Evolutionary conservation across 495 filamentous ascomycete species (phyloP), one percentile per base, ranked within the genome.

Genomic region (Penicillium odoratum): DNA sequence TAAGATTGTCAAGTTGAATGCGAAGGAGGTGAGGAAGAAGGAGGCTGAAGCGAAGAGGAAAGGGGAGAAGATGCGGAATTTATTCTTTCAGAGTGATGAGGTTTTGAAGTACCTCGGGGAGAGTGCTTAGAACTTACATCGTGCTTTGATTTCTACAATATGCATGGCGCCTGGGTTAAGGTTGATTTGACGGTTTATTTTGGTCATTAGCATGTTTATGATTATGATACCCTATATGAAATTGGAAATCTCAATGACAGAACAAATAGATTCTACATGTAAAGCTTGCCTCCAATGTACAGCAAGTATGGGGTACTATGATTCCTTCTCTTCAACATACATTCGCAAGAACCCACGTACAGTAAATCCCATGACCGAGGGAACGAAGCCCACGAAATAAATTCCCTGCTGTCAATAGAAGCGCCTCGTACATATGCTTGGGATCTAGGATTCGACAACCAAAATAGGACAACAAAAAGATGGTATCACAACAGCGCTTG

Each of bases 21-120:
- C 88, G 33, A 88, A 87, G 63, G 79, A 91, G 68, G 77, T 86
- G 10, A 73, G 86, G 54, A 85, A 84, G 71, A 72, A 78, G 63
- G 81, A 82, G 31, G 51, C 70, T 25, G 81, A 86, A 58, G 86
- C 85, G 31, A 84, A 77, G 76, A 85, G 75, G 73, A 86, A 76
- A 57, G 73, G 74, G n/a, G 83, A 88, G 48, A 85, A 72, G 68
- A 68, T 92, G 59, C 71, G 82, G 63, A 77, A 85, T 62, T 72
- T 86, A 72, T 86, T 94, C 66, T 91, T 87, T 72, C 74, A 80
- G 48, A 85, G 79, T 67, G 82, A 86, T 45, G 85, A 92, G 61
- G 73, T 93, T 53, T 83, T 91, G 67, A 86, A 73, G 69, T 92
- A 93, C 69, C 74, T 96, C 30, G 85, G 88, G 29, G 69, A 60